phyloP scores from a whole-genome alignment of 1,284 basidiomycete species.

The Puccinia triticina region DNA sequence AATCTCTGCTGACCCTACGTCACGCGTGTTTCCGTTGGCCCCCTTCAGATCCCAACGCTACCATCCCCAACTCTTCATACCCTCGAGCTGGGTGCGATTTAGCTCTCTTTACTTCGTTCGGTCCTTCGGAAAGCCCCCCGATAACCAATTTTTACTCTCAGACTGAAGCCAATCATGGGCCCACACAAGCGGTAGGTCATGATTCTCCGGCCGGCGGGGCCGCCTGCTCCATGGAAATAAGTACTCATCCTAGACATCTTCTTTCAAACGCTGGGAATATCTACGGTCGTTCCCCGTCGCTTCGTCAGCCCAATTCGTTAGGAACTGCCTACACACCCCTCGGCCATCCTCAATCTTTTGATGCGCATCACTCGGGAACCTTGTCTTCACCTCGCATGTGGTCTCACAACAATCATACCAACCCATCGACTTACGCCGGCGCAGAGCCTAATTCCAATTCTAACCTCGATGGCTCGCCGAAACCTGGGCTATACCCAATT shows the following conservation, averaged over 20 bases:
- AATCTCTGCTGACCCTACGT: slow-evolving; percentile 7
- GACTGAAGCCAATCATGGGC: background rate
- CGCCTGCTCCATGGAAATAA: background rate
- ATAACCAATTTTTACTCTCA: slow-evolving; percentile 14
- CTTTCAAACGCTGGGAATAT: background rate
- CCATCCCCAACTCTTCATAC: slow-evolving; percentile 21
- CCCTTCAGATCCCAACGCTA: background rate
- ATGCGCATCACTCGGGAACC: slow-evolving; percentile 17
- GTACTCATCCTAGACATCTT: background rate
- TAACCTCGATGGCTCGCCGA: background rate
- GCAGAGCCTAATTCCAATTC: background rate
- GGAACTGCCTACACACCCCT: background rate
- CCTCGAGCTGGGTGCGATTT: slow-evolving; percentile 23
- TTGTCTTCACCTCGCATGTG: slow-evolving; percentile 20
- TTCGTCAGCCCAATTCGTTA: background rate
- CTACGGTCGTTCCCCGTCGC: background rate
- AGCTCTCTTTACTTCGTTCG: slow-evolving; percentile 8
- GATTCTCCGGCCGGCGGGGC: background rate
- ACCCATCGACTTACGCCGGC: background rate
- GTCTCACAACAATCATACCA: slow-evolving; percentile 10
- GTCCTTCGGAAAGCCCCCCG: background rate
- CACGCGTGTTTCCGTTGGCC: background rate
- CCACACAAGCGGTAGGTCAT: background rate
- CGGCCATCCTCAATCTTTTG: background rate
- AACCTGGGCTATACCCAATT: background rate